These are phyloP conservation scores for Ploettnerulaceae sp. DNA, from an alignment of 2,329 filamentous ascomycete species.

Conservation along the genomic window DNA sequence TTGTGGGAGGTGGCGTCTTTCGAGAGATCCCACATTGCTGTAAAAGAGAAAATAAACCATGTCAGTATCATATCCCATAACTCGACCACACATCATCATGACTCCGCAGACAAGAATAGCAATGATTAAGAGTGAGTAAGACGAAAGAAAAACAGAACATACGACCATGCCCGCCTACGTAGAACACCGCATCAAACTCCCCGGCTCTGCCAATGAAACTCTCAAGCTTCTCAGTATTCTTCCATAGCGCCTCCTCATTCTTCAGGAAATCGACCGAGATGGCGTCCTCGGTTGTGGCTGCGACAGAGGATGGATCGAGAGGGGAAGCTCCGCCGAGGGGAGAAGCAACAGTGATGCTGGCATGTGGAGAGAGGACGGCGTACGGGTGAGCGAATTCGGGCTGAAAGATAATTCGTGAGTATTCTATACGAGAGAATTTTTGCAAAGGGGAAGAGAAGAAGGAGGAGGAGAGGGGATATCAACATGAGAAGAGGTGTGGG, in stretches of 20 bases:
- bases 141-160: constrained; percentile 23
- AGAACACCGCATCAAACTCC: constrained; percentile 54
- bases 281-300: constrained; percentile 39
- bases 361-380: constrained; percentile 39
- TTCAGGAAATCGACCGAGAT: constrained; percentile 39
- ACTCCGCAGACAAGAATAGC: not conserved
- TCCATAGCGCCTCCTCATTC: constrained; percentile 45
- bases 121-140: not conserved
- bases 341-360: constrained; percentile 41
- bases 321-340: constrained; percentile 41
- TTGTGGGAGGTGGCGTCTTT: constrained; percentile 51
- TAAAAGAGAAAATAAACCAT: too few species aligned
- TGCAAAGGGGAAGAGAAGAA: not conserved
- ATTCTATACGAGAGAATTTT: not conserved
- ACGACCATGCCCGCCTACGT: constrained; percentile 55
- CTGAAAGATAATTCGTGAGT: constrained; percentile 31
- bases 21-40: constrained; percentile 40
- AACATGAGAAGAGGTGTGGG: not conserved
- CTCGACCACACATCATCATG: not conserved
- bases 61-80: not conserved
- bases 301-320: constrained; percentile 42
- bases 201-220: constrained; percentile 42
- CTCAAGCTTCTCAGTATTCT: constrained; percentile 47
- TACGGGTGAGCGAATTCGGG: constrained; percentile 47
- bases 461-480: not conserved